Evolutionary conservation across 2,329 filamentous ascomycete species (phyloP), one percentile per base, ranked within the genome.

Genomic region (Fusarium pseudonygamai): DNA sequence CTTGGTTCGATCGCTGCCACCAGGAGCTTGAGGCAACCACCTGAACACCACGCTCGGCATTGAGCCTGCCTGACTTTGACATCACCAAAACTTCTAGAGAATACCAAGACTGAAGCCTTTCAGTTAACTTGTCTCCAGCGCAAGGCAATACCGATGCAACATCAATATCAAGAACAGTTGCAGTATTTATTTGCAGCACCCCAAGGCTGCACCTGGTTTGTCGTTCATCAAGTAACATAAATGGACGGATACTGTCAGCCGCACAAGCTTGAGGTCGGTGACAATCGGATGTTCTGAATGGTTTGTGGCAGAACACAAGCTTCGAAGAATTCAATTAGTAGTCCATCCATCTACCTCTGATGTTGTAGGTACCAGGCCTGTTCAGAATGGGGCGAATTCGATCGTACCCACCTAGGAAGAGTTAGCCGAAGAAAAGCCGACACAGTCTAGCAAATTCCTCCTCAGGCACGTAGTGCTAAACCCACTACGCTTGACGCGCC

Each of bases 391-490:
- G 20, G 46, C 15, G 47, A 32, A 18, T 32, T 24, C 22, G 47
- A 50, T 32, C 9, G 46, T 24, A n/a, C 28, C 28, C 43, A 46
- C 16, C 18, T 28, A 46, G 26, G 12, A n/a, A 6, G 11, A 18
- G 47, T 73, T 56, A 72, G n/a, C 71, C 71, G 71, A 39, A 68
- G 70, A 60, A 72, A 64, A 61, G 59, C 71, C 71, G 71, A 1
- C 8, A 1, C 3, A 47, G 15, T 58, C 9, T 60, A 52, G 59
- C 59, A 73, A 74, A 74, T 72, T 74, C 58, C 71, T 72, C 71
- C 71, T 74, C 64, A 74, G 71, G 71, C 71, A 74, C 52, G 40
- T 26, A 34, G 55, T 30, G 13, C 71, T 72, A 74, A 74, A 72
- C 71, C 59, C 24, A 64, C 49, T 64, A 68, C 45, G 71, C 59